Conservation (phyloP, 2,329 filamentous ascomycete species). For the Xylaria sp. region DNA sequence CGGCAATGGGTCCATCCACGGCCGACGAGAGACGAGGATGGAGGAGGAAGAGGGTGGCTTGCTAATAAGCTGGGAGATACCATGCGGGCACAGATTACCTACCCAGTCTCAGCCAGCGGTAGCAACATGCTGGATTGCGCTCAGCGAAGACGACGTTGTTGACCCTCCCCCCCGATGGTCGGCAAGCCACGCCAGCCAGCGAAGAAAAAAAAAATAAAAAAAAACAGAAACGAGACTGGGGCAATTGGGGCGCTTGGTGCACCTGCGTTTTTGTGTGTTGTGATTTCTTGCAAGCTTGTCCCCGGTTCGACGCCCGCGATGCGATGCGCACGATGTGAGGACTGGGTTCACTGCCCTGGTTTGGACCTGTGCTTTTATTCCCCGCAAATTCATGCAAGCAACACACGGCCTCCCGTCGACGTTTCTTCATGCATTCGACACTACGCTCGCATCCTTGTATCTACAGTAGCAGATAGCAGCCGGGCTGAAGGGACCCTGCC, state of each 20-base stretch:
- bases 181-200: slow-evolving; percentile 30
- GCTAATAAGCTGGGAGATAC: slow-evolving; percentile 37
- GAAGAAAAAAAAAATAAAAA: neutral
- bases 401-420: slow-evolving; percentile 46
- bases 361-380: slow-evolving; percentile 42
- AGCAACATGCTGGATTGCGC: slow-evolving; percentile 24
- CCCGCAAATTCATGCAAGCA: slow-evolving; percentile 50
- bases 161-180: slow-evolving; percentile 17
- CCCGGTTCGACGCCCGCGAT: slow-evolving; percentile 29
- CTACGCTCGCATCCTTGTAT: slow-evolving; percentile 26
- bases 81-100: slow-evolving; percentile 22
- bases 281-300: slow-evolving; percentile 26
- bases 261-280: slow-evolving; percentile 7
- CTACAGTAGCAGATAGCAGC: slow-evolving; percentile 37
- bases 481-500: slow-evolving; percentile 40
- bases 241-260: slow-evolving; percentile 5
- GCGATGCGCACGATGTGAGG: slow-evolving; percentile 27
- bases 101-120: slow-evolving; percentile 21
- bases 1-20: slow-evolving; percentile 30
- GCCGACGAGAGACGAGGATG: slow-evolving; percentile 18
- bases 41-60: slow-evolving; percentile 29
- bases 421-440: slow-evolving; percentile 39
- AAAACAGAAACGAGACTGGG: slow-evolving; percentile 26
- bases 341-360: slow-evolving; percentile 39
- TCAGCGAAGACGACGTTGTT: slow-evolving; percentile 36